Percentiles rank a stretch among this genome's conserved stretches.
Conservation (phyloP, 2,329 filamentous ascomycete species). For the Penicillium thymicola region DNA sequence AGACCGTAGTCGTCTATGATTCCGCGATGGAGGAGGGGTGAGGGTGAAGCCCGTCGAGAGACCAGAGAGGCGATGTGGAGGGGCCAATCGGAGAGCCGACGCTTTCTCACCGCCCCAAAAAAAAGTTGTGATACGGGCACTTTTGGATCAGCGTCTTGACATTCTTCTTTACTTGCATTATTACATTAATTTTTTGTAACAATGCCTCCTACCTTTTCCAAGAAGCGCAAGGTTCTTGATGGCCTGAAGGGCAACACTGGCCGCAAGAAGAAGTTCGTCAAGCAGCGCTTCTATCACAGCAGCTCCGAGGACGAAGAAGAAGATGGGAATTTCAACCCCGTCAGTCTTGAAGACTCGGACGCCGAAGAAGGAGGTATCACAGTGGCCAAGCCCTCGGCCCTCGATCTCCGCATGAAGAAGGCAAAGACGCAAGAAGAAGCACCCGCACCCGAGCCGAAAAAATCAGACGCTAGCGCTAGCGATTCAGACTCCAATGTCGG, state of each 20-base stretch:
- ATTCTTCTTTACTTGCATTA: conserved; percentile 5
- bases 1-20: conserved; percentile 1
- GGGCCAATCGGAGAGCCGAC: conserved; percentile 33
- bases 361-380: conserved; percentile 30
- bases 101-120: conserved; percentile 33
- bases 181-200: conserved; percentile 14
- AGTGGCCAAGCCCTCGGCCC: conserved; percentile 13
- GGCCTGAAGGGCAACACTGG: conserved; percentile 54
- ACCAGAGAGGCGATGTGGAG: conserved; percentile 29
- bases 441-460: conserved; percentile 13
- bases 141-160: conserved; percentile 3
- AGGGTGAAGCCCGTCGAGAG: conserved; percentile 19
- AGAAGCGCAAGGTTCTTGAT: conserved; percentile 60
- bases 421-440: conserved; percentile 12
- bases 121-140: conserved; percentile 21
- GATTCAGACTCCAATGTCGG: conserved; percentile 24
- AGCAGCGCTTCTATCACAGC: conserved; percentile 63
- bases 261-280: conserved; percentile 56
- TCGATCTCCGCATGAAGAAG: conserved; percentile 16
- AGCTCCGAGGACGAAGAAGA: conserved; percentile 57
- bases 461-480: conserved; percentile 20
- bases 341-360: conserved; percentile 49
- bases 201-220: conserved; percentile 43
- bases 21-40: conserved; percentile 19
- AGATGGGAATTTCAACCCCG: conserved; percentile 49